Evolutionary conservation across 352 stramenopile genomes (phyloP).

Genomic region (Globisporangium heterothallicum): DNA sequence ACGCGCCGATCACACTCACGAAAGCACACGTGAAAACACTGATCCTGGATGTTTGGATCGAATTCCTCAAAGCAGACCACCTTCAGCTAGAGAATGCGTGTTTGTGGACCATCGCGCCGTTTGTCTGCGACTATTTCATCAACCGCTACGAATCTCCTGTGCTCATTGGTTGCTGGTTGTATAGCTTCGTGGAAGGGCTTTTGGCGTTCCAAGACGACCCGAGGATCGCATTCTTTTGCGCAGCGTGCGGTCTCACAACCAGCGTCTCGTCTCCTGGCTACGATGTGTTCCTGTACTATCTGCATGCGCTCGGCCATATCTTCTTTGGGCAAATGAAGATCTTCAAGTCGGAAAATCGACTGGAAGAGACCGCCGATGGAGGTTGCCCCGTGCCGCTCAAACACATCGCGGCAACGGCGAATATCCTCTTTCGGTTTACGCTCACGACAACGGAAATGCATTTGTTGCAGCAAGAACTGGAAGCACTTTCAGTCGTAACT

Average conservation of each 20-base stretch:
- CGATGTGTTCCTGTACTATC: constrained; percentile 65
- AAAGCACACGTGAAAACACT: constrained; percentile 36
- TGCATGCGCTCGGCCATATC: constrained; percentile 54
- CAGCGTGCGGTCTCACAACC: constrained; percentile 26
- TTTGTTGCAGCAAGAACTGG: constrained; percentile 28
- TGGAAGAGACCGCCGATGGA: constrained; percentile 51
- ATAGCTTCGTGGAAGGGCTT: constrained; percentile 43
- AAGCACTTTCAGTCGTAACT: constrained; percentile 16
- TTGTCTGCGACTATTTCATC: constrained; percentile 70
- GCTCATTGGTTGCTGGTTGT: constrained; percentile 48
- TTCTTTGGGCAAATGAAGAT: constrained; percentile 72
- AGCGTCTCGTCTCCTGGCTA: constrained; percentile 23
- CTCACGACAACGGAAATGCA: constrained; percentile 32
- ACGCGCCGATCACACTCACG: constrained; percentile 13
- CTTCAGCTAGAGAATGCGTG: constrained; percentile 48
- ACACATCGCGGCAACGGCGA: constrained; percentile 24
- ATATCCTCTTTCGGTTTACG: constrained; percentile 40
- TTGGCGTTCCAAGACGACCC: constrained; percentile 35
- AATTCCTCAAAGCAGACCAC: constrained; percentile 68
- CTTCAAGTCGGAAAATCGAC: constrained; percentile 45
- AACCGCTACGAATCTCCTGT: constrained; percentile 40
- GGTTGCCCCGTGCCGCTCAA: constrained; percentile 36
- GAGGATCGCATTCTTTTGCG: constrained; percentile 60
- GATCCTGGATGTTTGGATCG: constrained; percentile 65
- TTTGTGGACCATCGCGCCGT: constrained; percentile 50